These are phyloP conservation scores for Penicillium turbatum DNA, from an alignment of 495 filamentous ascomycete species.

Conservation along the genomic window DNA sequence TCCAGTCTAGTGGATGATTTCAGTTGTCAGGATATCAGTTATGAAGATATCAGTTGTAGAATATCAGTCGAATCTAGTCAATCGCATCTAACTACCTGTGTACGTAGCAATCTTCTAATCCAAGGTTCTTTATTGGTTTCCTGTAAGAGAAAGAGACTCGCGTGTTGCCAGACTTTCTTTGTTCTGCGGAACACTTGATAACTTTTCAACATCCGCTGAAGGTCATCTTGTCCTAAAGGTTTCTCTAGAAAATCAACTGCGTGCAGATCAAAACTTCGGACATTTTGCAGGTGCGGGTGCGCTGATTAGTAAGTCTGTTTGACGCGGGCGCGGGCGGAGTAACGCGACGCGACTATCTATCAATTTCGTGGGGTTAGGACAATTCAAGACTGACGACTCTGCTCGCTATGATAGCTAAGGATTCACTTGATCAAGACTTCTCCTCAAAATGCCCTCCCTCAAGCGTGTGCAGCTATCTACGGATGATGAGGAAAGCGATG, in stretches of 20 bases:
- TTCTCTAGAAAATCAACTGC: too few relatives aligned
- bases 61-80: too few relatives aligned
- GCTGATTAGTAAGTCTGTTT: neutral
- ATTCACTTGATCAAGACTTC: neutral
- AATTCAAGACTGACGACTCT: neutral
- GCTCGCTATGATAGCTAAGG: conserved; percentile 2
- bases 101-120: too few relatives aligned
- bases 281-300: neutral
- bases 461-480: conserved; percentile 46
- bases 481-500: conserved; percentile 45
- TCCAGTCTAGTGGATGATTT: neutral
- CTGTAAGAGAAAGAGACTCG: too few relatives aligned
- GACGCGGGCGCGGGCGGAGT: neutral
- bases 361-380: neutral
- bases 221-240: neutral
- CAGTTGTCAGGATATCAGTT: too few relatives aligned
- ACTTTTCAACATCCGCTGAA: too few relatives aligned
- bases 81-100: too few relatives aligned
- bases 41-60: too few relatives aligned
- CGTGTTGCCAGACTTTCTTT: too few relatives aligned
- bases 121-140: too few relatives aligned
- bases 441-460: conserved; percentile 31
- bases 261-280: too few relatives aligned
- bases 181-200: too few relatives aligned
- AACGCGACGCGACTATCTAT: neutral